Base-by-base conservation (phyloP, 768 basidiomycete species). In the Suillus hirtellus region DNA sequence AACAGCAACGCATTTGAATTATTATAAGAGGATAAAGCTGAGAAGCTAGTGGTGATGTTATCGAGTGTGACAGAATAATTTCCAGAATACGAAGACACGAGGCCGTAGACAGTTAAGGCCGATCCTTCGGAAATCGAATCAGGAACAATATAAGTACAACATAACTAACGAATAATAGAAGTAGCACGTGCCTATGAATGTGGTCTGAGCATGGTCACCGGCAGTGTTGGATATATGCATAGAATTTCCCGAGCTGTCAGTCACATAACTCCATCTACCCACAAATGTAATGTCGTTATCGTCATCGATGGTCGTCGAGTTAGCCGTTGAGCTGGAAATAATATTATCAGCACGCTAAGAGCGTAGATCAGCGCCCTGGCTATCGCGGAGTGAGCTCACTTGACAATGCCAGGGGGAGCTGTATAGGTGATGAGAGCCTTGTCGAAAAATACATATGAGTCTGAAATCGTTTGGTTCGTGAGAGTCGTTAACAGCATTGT, bases 21-120 rank as follows among this genome's bases (percentile, higher is more conserved):
- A 43, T 76, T 80, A 69, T 84, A 88, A 0, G 86, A 85, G 4
- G 88, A 84, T 61, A 74, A 73, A 3, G 82, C 84, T 37, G 82
- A 83, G 59, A 86, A 75, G 2, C 67, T 74, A 38, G 82, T 79
- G 42, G 80, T 82, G 24, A 75, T 72, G 62, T 84, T 79, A 66
- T 86, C 85, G 9, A 86, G 82, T 34, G 71, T 78, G 60, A 90
- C 84, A 42, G 84, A 79, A 69, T 85, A 93, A 47, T 77, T 78
- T 60, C 89, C 89, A 2, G 84, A 81, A 34, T 74, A 71, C 3
- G 83, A 83, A 40, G 85, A 88, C 19, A 84, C 86, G 46, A 80
- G 79, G 10, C 92, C 92, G 53, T 74, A 79, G 27, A 93, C 71
- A 1, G 82, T 75, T 56, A 93, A 78, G 14, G 89, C 81, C 11